Conservation (phyloP, 768 basidiomycete species). For the Termitomyces sp. region DNA sequence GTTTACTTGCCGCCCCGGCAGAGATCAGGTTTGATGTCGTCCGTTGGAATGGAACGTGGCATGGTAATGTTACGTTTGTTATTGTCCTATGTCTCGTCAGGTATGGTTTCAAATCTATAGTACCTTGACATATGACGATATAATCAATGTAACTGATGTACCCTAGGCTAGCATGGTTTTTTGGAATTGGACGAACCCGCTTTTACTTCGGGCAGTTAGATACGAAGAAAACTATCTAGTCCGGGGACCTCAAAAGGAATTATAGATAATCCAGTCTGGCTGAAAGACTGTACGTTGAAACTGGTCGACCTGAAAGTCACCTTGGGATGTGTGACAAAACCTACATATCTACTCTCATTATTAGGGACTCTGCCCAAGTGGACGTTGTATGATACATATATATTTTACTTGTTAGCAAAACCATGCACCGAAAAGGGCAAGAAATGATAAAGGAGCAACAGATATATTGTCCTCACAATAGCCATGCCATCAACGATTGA, state of each 20-base stretch:
- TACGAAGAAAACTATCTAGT: constrained; percentile 4
- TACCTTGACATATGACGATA: not conserved
- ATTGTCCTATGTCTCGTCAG: constrained; percentile 51
- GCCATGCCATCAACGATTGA: constrained; percentile 21
- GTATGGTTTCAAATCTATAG: constrained; percentile 27
- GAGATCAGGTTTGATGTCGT: constrained; percentile 44
- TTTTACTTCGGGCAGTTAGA: constrained; percentile 13
- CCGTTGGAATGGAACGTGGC: constrained; percentile 68
- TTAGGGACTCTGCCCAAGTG: not conserved
- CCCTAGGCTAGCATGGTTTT: constrained; percentile 17
- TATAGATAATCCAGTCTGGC: not conserved
- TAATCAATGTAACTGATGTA: not conserved
- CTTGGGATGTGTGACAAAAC: not conserved
- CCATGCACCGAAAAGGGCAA: not conserved
- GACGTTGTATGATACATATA: not conserved
- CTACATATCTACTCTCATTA: not conserved
- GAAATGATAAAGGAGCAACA: not conserved
- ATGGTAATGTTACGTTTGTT: constrained; percentile 70
- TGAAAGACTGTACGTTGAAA: not conserved
- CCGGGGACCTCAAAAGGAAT: not conserved
- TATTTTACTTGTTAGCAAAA: not conserved
- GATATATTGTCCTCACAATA: not conserved
- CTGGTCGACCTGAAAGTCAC: not conserved
- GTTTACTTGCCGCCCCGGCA: constrained; percentile 53
- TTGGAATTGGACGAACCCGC: constrained; percentile 17